Evolutionary conservation across 352 stramenopile genomes (phyloP).

Genomic region (Phytophthora constricta): DNA sequence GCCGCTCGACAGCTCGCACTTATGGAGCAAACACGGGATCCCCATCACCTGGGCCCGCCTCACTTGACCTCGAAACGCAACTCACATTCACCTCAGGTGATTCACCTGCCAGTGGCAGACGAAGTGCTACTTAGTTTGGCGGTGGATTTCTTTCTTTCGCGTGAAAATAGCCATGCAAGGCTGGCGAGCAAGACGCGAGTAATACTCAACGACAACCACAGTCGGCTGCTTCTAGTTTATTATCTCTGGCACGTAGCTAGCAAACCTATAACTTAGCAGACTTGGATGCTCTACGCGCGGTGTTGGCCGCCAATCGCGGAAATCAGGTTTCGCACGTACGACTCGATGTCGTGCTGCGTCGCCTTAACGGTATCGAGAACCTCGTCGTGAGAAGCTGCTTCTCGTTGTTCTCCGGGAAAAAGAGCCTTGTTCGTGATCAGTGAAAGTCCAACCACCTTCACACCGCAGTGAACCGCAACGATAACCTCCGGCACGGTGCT

Average conservation of each 20-base stretch:
- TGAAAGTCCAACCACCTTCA: slow-evolving; percentile 96
- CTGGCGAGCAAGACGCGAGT: too few relatives aligned
- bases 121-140: too few relatives aligned
- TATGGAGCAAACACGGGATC: too few relatives aligned
- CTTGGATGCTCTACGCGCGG: slow-evolving; percentile 9
- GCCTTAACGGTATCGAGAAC: slow-evolving; percentile 91
- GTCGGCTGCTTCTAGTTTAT: slow-evolving; percentile 3
- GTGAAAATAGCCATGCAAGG: too few relatives aligned
- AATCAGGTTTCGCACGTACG: slow-evolving; percentile 50
- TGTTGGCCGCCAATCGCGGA: slow-evolving; percentile 34
- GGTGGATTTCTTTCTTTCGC: too few relatives aligned
- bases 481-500: slow-evolving; percentile 96
- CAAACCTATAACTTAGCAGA: slow-evolving; percentile 29
- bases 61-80: too few relatives aligned
- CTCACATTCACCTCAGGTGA: too few relatives aligned
- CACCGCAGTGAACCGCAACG: slow-evolving; percentile 94
- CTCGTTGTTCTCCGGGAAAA: slow-evolving; percentile 80
- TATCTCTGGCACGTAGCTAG: slow-evolving; percentile 3
- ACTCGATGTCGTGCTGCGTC: slow-evolving; percentile 62
- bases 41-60: too few relatives aligned
- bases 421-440: slow-evolving; percentile 96
- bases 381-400: slow-evolving; percentile 92
- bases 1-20: too few relatives aligned
- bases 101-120: too few relatives aligned
- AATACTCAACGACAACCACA: not conserved